A percentile compares a stretch with the other conserved stretches of the same genome.
phyloP scores from a whole-genome alignment of 352 stramenopile species.

The Phytophthora uliginosa region DNA sequence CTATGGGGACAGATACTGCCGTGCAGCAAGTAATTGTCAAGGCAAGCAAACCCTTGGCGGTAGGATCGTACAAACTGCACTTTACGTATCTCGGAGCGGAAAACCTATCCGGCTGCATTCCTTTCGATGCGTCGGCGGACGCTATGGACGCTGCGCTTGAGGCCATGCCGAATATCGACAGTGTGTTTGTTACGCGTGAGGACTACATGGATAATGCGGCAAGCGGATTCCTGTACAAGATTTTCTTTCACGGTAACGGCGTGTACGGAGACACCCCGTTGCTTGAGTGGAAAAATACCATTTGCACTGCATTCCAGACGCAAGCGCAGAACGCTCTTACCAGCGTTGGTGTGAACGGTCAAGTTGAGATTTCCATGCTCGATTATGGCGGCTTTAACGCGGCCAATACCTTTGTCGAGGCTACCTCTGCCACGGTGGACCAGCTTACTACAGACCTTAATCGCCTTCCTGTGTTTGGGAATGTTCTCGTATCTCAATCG shows the following conservation, averaged over 20 bases:
- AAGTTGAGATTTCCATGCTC: constrained; percentile 48
- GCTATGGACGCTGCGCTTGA: constrained; percentile 39
- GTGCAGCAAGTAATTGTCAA: constrained; percentile 78
- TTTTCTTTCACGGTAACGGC: constrained; percentile 86
- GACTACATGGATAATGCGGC: constrained; percentile 36
- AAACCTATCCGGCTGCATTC: constrained; percentile 60
- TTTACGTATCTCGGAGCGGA: constrained; percentile 55
- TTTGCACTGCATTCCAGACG: constrained; percentile 69
- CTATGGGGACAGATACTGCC: constrained; percentile 70
- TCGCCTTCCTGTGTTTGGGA: constrained; percentile 67
- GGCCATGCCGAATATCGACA: constrained; percentile 79
- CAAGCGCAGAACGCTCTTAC: constrained; percentile 73
- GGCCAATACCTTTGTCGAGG: constrained; percentile 64
- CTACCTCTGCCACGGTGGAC: constrained; percentile 46
- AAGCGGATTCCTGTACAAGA: constrained; percentile 74
- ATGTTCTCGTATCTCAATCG: constrained; percentile 70
- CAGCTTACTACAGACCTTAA: constrained; percentile 60
- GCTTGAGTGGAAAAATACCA: constrained; percentile 26
- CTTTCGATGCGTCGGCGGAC: constrained; percentile 61
- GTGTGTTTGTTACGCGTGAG: constrained; percentile 72
- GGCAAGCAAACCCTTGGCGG: constrained; percentile 55
- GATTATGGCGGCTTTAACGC: constrained; percentile 61
- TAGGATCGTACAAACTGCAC: constrained; percentile 65
- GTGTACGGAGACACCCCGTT: constrained; percentile 46
- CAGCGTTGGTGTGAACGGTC: constrained; percentile 36